Evolutionary conservation across 352 stramenopile genomes (phyloP).

Genomic region (Pythium guiyangense): DNA sequence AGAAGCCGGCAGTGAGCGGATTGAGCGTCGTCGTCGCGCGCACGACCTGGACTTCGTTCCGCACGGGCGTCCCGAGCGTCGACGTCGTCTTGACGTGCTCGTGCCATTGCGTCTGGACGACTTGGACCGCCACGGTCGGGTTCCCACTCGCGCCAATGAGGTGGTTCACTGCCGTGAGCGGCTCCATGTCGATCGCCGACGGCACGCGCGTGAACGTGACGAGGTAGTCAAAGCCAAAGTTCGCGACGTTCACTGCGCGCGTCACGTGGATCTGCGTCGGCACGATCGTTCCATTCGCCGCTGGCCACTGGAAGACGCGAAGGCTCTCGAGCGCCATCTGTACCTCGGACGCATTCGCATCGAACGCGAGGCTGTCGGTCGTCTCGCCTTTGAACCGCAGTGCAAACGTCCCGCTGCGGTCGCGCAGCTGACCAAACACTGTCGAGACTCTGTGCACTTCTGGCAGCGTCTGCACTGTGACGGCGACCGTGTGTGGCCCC

Average conservation of each 20-base stretch:
- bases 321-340: constrained; percentile 62
- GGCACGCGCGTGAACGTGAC: constrained; percentile 60
- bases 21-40: constrained; percentile 33
- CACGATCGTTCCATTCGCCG: constrained; percentile 5
- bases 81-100: constrained; percentile 75
- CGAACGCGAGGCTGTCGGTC: constrained; percentile 69
- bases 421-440: constrained; percentile 56
- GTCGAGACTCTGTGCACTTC: constrained; percentile 86
- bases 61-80: constrained; percentile 41
- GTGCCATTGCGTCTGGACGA: constrained; percentile 29
- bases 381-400: constrained; percentile 62
- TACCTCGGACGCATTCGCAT: constrained; percentile 70
- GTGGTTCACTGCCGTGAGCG: constrained; percentile 52
- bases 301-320: constrained; percentile 22
- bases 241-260: constrained; percentile 32
- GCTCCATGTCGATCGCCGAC: constrained; percentile 24
- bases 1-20: constrained; percentile 36
- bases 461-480: constrained; percentile 68
- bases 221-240: constrained; percentile 70
- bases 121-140: constrained; percentile 21
- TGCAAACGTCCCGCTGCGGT: constrained; percentile 81
- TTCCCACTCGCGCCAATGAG: constrained; percentile 51
- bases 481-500: constrained; percentile 80
- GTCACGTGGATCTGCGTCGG: constrained; percentile 43
- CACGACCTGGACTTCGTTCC: constrained; percentile 74